These are phyloP conservation scores for Pyrenophora tritici-repentis DNA, from an alignment of 2,329 filamentous ascomycete genomes.

Conservation along the genomic window DNA sequence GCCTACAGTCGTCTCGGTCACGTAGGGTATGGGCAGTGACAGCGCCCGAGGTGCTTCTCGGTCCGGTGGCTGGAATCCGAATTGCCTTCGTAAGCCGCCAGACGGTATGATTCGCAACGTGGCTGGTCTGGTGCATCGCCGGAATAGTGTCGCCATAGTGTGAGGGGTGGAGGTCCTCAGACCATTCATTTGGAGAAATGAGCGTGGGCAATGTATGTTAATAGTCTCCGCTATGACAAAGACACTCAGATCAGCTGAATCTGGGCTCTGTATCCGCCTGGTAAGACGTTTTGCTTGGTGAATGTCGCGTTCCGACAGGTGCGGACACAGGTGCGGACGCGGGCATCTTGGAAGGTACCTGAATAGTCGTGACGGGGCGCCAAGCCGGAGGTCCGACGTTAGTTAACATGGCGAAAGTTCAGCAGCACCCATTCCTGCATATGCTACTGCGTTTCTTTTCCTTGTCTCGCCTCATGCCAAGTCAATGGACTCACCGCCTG, in stretches of 20 bases:
- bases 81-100: slow-evolving; percentile 27
- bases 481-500: slow-evolving; percentile 26
- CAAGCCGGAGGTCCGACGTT: slow-evolving; percentile 28
- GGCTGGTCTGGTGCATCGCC: slow-evolving; percentile 28
- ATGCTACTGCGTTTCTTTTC: slow-evolving; percentile 1
- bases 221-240: too few relatives aligned
- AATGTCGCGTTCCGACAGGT: background rate
- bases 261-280: too few relatives aligned
- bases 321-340: too few relatives aligned
- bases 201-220: too few relatives aligned
- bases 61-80: slow-evolving; percentile 30
- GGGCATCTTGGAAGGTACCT: too few relatives aligned
- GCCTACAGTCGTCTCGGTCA: slow-evolving; percentile 56
- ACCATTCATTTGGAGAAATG: slow-evolving; percentile 4
- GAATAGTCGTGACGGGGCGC: slow-evolving; percentile 15
- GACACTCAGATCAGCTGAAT: too few relatives aligned
- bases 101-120: slow-evolving; percentile 7
- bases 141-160: slow-evolving; percentile 42
- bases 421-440: background rate
- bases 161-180: slow-evolving; percentile 15
- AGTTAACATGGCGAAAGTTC: slow-evolving; percentile 9
- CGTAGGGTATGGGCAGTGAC: slow-evolving; percentile 56
- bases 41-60: slow-evolving; percentile 38
- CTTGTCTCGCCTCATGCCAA: slow-evolving; percentile 34
- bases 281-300: background rate